phyloP scores from a whole-genome alignment of 148 eudicot species.

The Polygonum aviculare region DNA sequence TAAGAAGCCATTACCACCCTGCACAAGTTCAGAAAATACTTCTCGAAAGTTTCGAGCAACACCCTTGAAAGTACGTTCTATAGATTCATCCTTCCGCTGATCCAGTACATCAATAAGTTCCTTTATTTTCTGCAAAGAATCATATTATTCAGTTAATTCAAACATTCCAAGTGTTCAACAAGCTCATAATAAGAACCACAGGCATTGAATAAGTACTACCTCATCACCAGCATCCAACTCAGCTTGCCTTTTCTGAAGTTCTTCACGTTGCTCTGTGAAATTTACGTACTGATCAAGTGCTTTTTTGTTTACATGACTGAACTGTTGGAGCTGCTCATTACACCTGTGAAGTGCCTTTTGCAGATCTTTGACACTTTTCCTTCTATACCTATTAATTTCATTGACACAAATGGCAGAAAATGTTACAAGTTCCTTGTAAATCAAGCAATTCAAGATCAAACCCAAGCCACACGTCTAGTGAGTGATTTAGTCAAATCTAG shows the following conservation, averaged over 20 bases:
- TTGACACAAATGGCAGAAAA: not conserved
- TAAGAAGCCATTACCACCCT: constrained; percentile 92
- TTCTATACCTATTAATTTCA: constrained; percentile 43
- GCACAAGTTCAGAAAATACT: constrained; percentile 94
- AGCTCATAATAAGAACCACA: not conserved
- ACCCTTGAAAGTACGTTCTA: constrained; percentile 98
- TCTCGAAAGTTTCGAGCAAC: constrained; percentile 97
- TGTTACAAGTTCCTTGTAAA: not conserved
- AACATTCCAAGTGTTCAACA: not conserved
- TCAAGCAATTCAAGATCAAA: not conserved
- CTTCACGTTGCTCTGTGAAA: constrained; percentile 97
- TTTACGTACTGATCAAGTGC: constrained; percentile 97
- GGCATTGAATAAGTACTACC: constrained; percentile 30
- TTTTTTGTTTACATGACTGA: constrained; percentile 98
- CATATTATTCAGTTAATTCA: not conserved
- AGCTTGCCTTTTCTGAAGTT: constrained; percentile 90
- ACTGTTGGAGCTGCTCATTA: constrained; percentile 85
- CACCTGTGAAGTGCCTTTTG: constrained; percentile 88
- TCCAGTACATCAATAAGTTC: constrained; percentile 87
- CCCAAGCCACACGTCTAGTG: not conserved
- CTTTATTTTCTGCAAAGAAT: constrained; percentile 71
- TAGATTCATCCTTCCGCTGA: constrained; percentile 91
- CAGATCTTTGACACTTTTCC: constrained; percentile 73
- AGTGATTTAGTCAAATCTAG: not conserved
- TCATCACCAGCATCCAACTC: constrained; percentile 97